phyloP scores from a whole-genome alignment of 2,329 filamentous ascomycete species.

The Arthrobotrys entomopaga region DNA sequence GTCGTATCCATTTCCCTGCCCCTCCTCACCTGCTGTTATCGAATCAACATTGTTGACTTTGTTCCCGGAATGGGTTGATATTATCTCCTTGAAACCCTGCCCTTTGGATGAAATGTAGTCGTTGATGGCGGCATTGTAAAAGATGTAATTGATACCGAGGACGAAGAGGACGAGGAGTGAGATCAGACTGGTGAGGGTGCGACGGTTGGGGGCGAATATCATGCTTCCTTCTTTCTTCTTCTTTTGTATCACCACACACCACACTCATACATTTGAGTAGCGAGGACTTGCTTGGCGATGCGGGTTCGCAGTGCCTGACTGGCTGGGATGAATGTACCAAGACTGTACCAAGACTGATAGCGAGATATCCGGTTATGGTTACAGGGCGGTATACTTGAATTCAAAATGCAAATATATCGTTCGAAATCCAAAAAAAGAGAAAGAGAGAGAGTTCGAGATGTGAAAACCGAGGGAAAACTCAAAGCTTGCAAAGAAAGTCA shows the following conservation, averaged over 20 bases:
- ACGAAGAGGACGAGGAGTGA: slow-evolving; percentile 1
- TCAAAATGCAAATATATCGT: too few relatives aligned
- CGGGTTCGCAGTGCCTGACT: too few relatives aligned
- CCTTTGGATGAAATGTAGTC: background rate
- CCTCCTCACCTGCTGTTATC: background rate
- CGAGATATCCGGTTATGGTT: too few relatives aligned
- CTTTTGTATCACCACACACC: too few relatives aligned
- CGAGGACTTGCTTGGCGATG: too few relatives aligned
- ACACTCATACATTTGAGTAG: too few relatives aligned
- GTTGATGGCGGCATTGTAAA: slow-evolving; percentile 10
- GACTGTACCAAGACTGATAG: too few relatives aligned
- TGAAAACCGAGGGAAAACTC: background rate
- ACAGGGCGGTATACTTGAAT: too few relatives aligned
- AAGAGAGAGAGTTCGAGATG: too few relatives aligned
- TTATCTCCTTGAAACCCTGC: background rate
- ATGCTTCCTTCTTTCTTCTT: slow-evolving; percentile 4
- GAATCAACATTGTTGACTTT: too few relatives aligned
- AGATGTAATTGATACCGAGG: slow-evolving; percentile 6
- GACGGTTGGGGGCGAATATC: slow-evolving; percentile 30
- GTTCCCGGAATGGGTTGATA: background rate
- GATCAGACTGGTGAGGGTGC: slow-evolving; percentile 11
- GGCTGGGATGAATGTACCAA: too few relatives aligned
- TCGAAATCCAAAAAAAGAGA: too few relatives aligned
- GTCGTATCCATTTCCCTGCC: background rate
- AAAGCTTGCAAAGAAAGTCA: background rate